A percentile compares a stretch with the other conserved stretches of the same genome.
Conservation (phyloP, 768 basidiomycete genomes). For the Phylloporus sp. region DNA sequence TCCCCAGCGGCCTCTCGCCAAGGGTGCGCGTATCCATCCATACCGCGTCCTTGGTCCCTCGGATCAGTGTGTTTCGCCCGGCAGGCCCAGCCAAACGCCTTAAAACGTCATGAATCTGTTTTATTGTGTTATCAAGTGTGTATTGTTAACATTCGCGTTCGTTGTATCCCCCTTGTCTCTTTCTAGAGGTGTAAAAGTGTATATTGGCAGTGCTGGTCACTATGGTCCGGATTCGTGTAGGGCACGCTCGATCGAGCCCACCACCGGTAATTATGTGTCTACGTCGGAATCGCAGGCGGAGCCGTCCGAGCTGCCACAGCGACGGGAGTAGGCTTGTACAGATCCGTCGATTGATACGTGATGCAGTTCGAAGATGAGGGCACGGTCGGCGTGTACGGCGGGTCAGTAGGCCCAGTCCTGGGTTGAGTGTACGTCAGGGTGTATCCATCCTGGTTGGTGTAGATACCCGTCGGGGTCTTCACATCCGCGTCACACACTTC, state of each 20-base stretch:
- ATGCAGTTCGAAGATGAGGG: background rate
- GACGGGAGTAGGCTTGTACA: background rate
- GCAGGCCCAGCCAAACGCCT: background rate
- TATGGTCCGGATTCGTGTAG: too few species aligned
- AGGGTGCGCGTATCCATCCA: conserved; percentile 50
- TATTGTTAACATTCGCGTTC: conserved; percentile 16
- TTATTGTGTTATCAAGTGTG: too few species aligned
- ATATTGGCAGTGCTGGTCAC: too few species aligned
- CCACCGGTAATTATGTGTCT: too few species aligned
- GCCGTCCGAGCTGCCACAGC: too few species aligned
- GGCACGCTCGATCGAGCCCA: too few species aligned
- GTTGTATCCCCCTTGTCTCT: too few species aligned
- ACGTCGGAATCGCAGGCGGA: too few species aligned
- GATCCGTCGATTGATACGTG: background rate
- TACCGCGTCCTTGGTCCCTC: conserved; percentile 40
- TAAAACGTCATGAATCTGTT: background rate
- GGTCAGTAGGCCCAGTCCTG: background rate
- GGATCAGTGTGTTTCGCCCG: conserved; percentile 8
- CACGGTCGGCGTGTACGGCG: background rate
- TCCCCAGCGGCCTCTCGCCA: conserved; percentile 36
- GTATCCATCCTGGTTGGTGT: too few species aligned
- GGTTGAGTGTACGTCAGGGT: too few species aligned
- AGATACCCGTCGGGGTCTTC: conserved; percentile 39
- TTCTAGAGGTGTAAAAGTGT: too few species aligned
- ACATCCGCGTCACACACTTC: conserved; percentile 62